Base-by-base conservation (phyloP, 495 filamentous ascomycete species). In the Cudoniella acicularis region DNA sequence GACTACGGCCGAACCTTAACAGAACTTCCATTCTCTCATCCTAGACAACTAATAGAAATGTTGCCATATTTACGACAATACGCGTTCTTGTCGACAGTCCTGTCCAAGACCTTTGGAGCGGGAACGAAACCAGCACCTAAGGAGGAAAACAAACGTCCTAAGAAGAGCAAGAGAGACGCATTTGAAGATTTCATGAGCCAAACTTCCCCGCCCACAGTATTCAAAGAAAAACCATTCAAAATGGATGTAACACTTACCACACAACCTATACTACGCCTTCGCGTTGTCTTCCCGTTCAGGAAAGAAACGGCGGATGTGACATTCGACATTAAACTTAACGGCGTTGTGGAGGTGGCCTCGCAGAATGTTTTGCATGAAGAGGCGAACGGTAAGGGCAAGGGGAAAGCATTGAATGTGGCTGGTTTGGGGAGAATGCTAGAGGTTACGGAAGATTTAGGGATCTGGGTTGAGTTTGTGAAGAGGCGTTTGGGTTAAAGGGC, bases 21-120 rank as follows among this genome's bases (percentile, higher is more conserved):
- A 40, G 81, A 89, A 20, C 73, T 97, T 9, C 86, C 89, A 1
- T 96, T 98, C 64, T 83, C 85, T 1, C 94, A 98, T 67, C 94
- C 94, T 1, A 82, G 86, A 51, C 91, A 97, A 66, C 74, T 98
- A 13, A 73, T 92, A 23, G 81, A 81, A 41, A 84, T 96, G 53
- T 76, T 97, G 22, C 91, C 87, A 16, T 75, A 83, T 20, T 76
- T 94, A 6, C 78, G 90, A 8, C 90, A 95, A 70, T 93, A 90
- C 66, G 86, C 83, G 1, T 77, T 91, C 49, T 67, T 92, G 0
- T 80, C 81, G 1, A 83, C 75, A 11, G 64, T 94, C 11, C 79
- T 93, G 3, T 73, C 79, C 16, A 85, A 81, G 43, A 82, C 79
- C 52, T 87, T 91, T 64, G 69, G 68, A 17, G 8, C 57, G n/a